Percentiles rank a stretch among this genome's conserved stretches.
Evolutionary conservation across 108 stramenopile genomes (phyloP).

Genomic region (Phaeodactylum tricornutum): DNA sequence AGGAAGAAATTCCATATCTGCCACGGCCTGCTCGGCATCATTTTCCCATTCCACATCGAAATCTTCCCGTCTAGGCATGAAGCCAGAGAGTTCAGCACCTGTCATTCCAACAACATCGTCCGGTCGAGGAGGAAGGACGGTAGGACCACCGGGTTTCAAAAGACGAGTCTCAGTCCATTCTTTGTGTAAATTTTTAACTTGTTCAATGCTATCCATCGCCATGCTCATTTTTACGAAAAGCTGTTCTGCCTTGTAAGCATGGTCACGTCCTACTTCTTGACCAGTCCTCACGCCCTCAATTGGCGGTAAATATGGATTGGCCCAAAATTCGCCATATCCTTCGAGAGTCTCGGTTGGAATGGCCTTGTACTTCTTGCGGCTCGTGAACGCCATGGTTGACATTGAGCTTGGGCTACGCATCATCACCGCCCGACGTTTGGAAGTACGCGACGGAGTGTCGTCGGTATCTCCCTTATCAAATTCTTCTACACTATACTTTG

Average conservation of each 20-base stretch:
- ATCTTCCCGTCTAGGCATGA: constrained; percentile 91
- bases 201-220: constrained; percentile 21
- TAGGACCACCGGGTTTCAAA: constrained; percentile 46
- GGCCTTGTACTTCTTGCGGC: constrained; percentile 38
- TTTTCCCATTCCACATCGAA: constrained; percentile 96
- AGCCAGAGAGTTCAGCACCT: constrained; percentile 76
- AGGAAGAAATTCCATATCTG: constrained; percentile 85
- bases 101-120: constrained; percentile 57
- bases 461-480: constrained; percentile 9
- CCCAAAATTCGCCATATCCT: constrained; percentile 43
- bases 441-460: constrained; percentile 22
- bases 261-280: constrained; percentile 71
- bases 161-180: constrained; percentile 62
- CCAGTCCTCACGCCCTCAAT: constrained; percentile 28
- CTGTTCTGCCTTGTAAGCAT: constrained; percentile 63
- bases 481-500: background rate
- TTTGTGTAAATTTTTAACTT: constrained; percentile 46
- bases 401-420: constrained; percentile 5
- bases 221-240: constrained; percentile 46
- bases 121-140: constrained; percentile 64
- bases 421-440: constrained; percentile 19
- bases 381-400: constrained; percentile 1
- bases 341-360: constrained; percentile 58
- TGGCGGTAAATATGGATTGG: constrained; percentile 55
- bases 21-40: constrained; percentile 83